Percentiles rank a stretch among this genome's conserved stretches.
Conservation (phyloP, 1,284 basidiomycete genomes). For the Inonotus obliquus region DNA sequence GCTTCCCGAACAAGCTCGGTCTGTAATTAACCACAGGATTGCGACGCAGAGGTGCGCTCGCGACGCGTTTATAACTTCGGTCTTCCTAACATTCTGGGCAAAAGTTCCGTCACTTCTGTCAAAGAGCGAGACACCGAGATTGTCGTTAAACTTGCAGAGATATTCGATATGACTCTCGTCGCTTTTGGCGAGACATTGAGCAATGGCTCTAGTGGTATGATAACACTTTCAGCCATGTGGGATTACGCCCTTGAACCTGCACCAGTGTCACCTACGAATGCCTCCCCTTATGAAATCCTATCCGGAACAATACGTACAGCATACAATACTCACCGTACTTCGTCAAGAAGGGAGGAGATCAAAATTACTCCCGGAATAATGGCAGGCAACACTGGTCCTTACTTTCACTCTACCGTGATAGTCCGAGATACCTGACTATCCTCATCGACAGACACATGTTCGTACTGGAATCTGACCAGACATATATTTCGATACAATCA, state of each 20-base stretch:
- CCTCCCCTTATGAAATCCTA: slow-evolving; percentile 43
- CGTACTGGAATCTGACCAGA: slow-evolving; percentile 44
- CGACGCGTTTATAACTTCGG: slow-evolving; percentile 26
- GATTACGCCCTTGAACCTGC: slow-evolving; percentile 48
- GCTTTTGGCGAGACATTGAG: slow-evolving; percentile 36
- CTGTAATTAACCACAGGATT: slow-evolving; percentile 51
- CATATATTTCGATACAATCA: slow-evolving; percentile 49
- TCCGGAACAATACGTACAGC: slow-evolving; percentile 47
- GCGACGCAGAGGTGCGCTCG: slow-evolving; percentile 40
- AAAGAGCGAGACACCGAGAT: slow-evolving; percentile 38
- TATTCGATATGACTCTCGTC: slow-evolving; percentile 42
- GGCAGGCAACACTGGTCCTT: slow-evolving; percentile 41
- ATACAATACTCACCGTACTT: slow-evolving; percentile 31
- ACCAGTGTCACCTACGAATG: slow-evolving; percentile 44
- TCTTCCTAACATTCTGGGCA: background rate
- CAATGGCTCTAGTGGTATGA: slow-evolving; percentile 30
- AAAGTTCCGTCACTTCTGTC: slow-evolving; percentile 40
- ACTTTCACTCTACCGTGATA: background rate
- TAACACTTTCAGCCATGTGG: slow-evolving; percentile 40
- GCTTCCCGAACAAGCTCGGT: slow-evolving; percentile 49
- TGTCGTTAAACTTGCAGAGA: slow-evolving; percentile 37
- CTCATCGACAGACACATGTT: slow-evolving; percentile 35
- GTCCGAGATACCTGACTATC: background rate
- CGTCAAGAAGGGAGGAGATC: slow-evolving; percentile 23
- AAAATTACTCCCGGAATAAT: slow-evolving; percentile 48